Base-by-base conservation (phyloP, 805 yeast species). In the Metschnikowia orientalis region DNA sequence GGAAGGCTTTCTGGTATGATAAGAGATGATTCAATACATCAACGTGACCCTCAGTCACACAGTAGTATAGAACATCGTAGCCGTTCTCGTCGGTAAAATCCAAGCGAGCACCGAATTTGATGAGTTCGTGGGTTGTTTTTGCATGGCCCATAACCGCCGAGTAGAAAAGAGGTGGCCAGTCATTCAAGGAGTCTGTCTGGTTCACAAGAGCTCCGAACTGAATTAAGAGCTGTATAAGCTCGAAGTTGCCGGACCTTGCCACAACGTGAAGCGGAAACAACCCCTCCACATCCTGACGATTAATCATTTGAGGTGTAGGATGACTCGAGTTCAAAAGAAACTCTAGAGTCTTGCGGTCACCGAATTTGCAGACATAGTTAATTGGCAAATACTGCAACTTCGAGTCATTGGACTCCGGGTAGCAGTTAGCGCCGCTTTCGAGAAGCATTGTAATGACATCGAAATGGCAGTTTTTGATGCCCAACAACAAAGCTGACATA, bases 151-250 rank as follows among this genome's bases (percentile, higher is more conserved):
- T 90, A 43, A 78, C 76, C 1, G 89, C 89, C 13, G 95, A 85
- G 56, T 92, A 90, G 50, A 88, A 86, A 2, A 92, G 71, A 0
- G 97, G 95, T 0, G 96, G 79, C 97, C 97, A 92, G 47, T 81
- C 82, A 53, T 89, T 88, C 36, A 87, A 77, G 33, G 85, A 82
- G 58, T 92, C 97, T 6, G 79, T 49, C 38, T 75, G 79, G 57
- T 92, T 84, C 4, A 90, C 76, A 48, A 81, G 77, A 3, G 67
- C 81, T 4, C 89, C 90, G 42, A 81, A 71, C n/a, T 72, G 61
- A 2, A 84, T 69, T 20, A 92, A 61, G 28, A 88, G 57, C 18
- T 80, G 74, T 8, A 92, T 77, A 19, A 90, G 65, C 37, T 76
- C 63, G 42, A 69, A 66, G 52, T 81, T 87, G 1, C 97, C 97